These are phyloP conservation scores for Fistulifera solaris DNA, from an alignment of 108 stramenopile genomes.

Conservation along the genomic window DNA sequence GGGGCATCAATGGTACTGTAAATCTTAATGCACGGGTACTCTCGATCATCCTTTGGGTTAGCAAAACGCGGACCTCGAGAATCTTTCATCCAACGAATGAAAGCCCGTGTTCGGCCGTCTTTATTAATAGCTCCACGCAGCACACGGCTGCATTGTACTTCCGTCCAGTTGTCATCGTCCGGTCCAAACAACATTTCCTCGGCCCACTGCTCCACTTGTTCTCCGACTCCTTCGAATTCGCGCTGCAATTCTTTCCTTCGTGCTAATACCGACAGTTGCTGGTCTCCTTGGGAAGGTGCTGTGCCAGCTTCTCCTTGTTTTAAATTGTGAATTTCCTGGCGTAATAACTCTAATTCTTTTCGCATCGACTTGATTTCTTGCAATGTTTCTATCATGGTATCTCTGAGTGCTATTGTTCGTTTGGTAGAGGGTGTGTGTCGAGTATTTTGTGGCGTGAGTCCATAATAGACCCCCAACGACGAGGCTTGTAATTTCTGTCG, in stretches of 20 bases:
- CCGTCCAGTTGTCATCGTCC: conserved; percentile 55
- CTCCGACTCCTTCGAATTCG: conserved; percentile 46
- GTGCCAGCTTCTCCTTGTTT: conserved; percentile 24
- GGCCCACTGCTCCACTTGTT: conserved; percentile 68
- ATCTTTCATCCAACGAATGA: conserved; percentile 80
- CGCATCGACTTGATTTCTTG: conserved; percentile 57
- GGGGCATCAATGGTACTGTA: conserved; percentile 71
- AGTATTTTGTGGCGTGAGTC: no score
- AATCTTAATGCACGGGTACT: conserved; percentile 71
- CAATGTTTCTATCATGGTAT: conserved; percentile 46
- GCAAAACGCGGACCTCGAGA: conserved; percentile 42
- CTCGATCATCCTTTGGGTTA: conserved; percentile 23
- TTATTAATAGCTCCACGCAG: conserved; percentile 46
- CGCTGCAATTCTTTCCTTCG: conserved; percentile 12
- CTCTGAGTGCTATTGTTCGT: conserved; percentile 10
- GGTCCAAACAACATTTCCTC: conserved; percentile 32
- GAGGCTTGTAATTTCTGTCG: no score
- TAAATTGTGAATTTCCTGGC: conserved; percentile 50
- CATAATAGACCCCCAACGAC: no score
- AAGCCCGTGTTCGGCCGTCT: conserved; percentile 47
- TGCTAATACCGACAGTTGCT: conserved; percentile 4
- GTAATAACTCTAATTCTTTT: conserved; percentile 61
- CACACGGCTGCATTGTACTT: conserved; percentile 56
- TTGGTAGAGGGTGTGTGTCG: no score
- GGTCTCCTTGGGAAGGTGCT: conserved; percentile 10